Base-by-base conservation (phyloP, 345 rosid species). In the Salix dunnii region DNA sequence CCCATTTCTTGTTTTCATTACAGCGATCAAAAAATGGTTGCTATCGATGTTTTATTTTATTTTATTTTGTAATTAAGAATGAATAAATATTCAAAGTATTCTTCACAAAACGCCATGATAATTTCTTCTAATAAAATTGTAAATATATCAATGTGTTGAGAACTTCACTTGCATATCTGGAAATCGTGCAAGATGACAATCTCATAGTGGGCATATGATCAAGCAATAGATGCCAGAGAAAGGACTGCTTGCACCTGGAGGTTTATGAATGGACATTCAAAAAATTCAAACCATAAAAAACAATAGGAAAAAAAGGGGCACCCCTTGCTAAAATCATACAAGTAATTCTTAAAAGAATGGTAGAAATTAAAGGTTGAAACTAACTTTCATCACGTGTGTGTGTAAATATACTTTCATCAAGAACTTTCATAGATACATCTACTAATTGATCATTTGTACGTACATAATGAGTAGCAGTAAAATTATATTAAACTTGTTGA, bases 141-240 rank as follows among this genome's bases (percentile, higher is more conserved):
- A 36, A 78, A 55, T 55, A 38, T 42, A 55, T 61, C 46, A 33
- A 30, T 14, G 42, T 5, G 76, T 49, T 61, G 61, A 71, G 42
- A 66, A 67, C 43, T 75, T 74, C 73, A 81, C 31, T 33, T 35
- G 63, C 18, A 25, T 66, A 77, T 55, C 2, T 12, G 76, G 3
- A 46, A 63, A 73, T 35, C 18, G 3, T 6, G 71, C 71, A 31
- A 78, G 31, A 68, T 28, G 79, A 82, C 77, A 71, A 35, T 72
- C 35, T 20, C 21, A 53, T 33, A 5, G 36, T 0, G n/a, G 58
- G n/a, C 58, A 51, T 55, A n/a, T 55, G 23, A 9, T 55, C 62
- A 55, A 55, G 23, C 28, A 14, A n/a, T 55, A 55, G 27, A n/a
- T 55, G 62, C n/a, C 11, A 55, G 62, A 55, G 62, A 11, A 55